Evolutionary conservation across 1,139 yeast species (phyloP), one percentile per base, ranked within the genome.

Genomic region (Spathaspora sp.): DNA sequence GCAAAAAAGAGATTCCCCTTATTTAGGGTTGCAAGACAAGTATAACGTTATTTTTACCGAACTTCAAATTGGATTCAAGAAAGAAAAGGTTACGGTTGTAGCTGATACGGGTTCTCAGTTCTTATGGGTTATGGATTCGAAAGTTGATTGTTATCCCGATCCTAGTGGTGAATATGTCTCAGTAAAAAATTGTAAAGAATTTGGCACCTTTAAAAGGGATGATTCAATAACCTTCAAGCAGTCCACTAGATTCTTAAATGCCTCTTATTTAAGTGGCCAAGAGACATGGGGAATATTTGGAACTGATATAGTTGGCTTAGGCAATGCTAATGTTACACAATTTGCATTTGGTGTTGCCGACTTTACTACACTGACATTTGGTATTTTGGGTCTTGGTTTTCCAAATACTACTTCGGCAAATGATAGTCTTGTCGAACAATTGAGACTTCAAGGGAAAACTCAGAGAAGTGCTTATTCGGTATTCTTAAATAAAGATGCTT

Each of bases 221-320:
- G 15, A 31, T 13, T 31, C 36, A 31, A 15, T 6, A 13, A 13
- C 36, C 2, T 31, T 31, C 15, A 31, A 15, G 7, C 8, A n/a
- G 4, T 15, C 18, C 2, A 10, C 2, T 3, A 13, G 36, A 29
- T 4, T 4, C 7, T 13, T 6, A 9, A 13, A 31, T 13, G 18
- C 7, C 27, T 24, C 25, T 23, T 53, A 51, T 33, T 51, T 42
- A 16, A 57, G 53, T 45, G 45, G 47, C 2, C 34, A 49, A 24
- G 42, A 42, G 38, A 65, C 86, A 42, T 76, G 78, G 61, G 74
- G 81, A 47, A 64, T 71, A 47, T 84, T 87, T 88, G 74, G 82
- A 43, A 62, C 69, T 51, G 80, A 88, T 52, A 43, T 43, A 54
- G 26, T 56, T 18, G 29, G n/a, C 20, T 39, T 58, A 3, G 39